phyloP scores from a whole-genome alignment of 805 yeast species.

The Wilhelminamyces savonicus region DNA sequence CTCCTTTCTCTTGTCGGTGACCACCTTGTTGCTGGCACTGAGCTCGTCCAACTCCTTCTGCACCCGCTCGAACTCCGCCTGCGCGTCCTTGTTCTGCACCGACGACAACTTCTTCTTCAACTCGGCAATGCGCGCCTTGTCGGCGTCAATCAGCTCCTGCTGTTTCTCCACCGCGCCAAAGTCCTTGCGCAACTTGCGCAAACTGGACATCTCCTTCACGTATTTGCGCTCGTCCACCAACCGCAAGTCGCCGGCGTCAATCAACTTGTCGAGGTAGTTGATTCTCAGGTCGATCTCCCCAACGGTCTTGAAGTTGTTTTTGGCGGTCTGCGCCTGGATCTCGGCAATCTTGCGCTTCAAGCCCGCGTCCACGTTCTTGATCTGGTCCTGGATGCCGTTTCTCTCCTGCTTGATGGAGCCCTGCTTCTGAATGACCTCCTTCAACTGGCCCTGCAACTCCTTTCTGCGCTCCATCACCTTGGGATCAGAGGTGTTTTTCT shows the following conservation, averaged over 20 bases:
- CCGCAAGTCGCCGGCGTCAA: slow-evolving; percentile 73
- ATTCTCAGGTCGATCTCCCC: slow-evolving; percentile 68
- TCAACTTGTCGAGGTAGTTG: slow-evolving; percentile 58
- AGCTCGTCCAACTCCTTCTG: slow-evolving; percentile 68
- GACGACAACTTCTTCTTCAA: slow-evolving; percentile 62
- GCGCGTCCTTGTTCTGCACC: slow-evolving; percentile 58
- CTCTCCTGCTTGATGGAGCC: slow-evolving; percentile 43
- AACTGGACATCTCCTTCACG: slow-evolving; percentile 77
- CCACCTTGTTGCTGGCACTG: slow-evolving; percentile 50
- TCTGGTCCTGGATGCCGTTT: slow-evolving; percentile 57
- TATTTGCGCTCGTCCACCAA: slow-evolving; percentile 86
- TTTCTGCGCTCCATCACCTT: slow-evolving; percentile 24
- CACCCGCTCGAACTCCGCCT: slow-evolving; percentile 59
- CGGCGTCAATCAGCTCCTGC: slow-evolving; percentile 75
- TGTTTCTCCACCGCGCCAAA: slow-evolving; percentile 65
- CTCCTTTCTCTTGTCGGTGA: slow-evolving; percentile 59
- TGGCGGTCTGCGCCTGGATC: slow-evolving; percentile 64
- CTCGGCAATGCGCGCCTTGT: slow-evolving; percentile 67
- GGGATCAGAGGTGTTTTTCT: slow-evolving; percentile 29
- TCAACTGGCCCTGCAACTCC: slow-evolving; percentile 29
- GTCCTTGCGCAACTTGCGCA: slow-evolving; percentile 77
- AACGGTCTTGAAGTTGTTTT: slow-evolving; percentile 59
- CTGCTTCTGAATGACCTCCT: slow-evolving; percentile 40
- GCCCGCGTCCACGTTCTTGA: slow-evolving; percentile 61
- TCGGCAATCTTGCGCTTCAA: slow-evolving; percentile 74